phyloP scores from a whole-genome alignment of 352 stramenopile genomes.

The Phytophthora meadii region DNA sequence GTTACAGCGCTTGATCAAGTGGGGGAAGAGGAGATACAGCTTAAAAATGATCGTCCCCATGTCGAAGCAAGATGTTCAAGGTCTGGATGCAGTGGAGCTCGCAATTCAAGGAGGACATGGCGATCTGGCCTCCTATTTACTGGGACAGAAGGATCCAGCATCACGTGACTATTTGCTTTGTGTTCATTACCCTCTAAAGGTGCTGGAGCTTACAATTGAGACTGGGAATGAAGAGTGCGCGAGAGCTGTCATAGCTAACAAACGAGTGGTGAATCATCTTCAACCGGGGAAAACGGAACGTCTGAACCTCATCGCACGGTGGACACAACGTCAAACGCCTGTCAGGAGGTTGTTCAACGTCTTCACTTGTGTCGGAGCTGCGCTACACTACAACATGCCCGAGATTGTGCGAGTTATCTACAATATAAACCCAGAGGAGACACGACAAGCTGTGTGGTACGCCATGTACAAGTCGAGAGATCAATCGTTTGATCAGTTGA shows the following conservation, averaged over 20 bases:
- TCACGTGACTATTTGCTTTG: conserved; percentile 9
- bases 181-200: conserved; percentile 14
- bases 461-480: conserved; percentile 5
- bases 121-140: conserved; percentile 7
- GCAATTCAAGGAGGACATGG: conserved; percentile 11
- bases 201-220: conserved; percentile 19
- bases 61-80: conserved; percentile 5
- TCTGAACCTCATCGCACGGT: conserved; percentile 16
- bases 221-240: conserved; percentile 9
- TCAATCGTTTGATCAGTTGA: background rate
- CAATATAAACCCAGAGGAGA: conserved; percentile 18
- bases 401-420: conserved; percentile 11
- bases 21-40: conserved; percentile 1
- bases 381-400: conserved; percentile 14
- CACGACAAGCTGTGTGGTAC: conserved; percentile 18
- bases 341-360: conserved; percentile 21
- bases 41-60: conserved; percentile 15
- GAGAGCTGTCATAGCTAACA: conserved; percentile 8
- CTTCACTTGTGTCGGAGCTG: conserved; percentile 19
- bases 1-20: conserved; percentile 15
- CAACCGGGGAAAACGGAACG: conserved; percentile 7
- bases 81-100: conserved; percentile 11
- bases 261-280: conserved; percentile 14
- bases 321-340: conserved; percentile 10
- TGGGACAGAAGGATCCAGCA: background rate